phyloP scores from a whole-genome alignment of 2,329 filamentous ascomycete species.

The Xylariomycetidae sp. region DNA sequence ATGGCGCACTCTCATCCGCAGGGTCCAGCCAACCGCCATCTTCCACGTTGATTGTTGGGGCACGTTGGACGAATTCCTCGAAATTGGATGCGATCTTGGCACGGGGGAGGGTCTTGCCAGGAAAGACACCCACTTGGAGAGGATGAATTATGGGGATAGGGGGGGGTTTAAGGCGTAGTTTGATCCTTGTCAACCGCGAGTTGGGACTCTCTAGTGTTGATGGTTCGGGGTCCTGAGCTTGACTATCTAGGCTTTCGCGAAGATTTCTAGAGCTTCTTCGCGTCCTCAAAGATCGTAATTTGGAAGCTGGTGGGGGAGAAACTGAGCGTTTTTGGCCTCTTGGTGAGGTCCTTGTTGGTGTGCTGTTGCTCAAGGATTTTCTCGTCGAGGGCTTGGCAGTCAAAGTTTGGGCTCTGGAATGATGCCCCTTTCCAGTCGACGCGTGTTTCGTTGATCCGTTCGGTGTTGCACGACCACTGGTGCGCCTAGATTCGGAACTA shows the following conservation, averaged over 20 bases:
- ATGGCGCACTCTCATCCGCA: slow-evolving; percentile 50
- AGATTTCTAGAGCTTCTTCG: slow-evolving; percentile 38
- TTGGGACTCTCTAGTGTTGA: slow-evolving; percentile 17
- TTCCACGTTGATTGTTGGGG: slow-evolving; percentile 48
- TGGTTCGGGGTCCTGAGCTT: slow-evolving; percentile 13
- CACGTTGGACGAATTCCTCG: slow-evolving; percentile 52
- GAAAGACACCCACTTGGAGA: slow-evolving; percentile 47
- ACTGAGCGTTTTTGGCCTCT: slow-evolving; percentile 34
- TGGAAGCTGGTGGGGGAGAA: slow-evolving; percentile 33
- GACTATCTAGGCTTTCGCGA: slow-evolving; percentile 22
- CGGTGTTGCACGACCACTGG: slow-evolving; percentile 26
- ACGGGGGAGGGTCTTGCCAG: slow-evolving; percentile 29
- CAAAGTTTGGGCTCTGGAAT: slow-evolving; percentile 19
- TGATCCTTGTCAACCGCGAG: slow-evolving; percentile 35
- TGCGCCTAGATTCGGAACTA: too few species aligned
- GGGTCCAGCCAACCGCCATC: slow-evolving; percentile 51
- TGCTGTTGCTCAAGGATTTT: slow-evolving; percentile 13
- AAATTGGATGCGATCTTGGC: slow-evolving; percentile 51
- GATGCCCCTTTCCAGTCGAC: slow-evolving; percentile 24
- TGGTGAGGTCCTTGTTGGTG: slow-evolving; percentile 16
- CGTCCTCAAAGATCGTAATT: slow-evolving; percentile 37
- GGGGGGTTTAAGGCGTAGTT: slow-evolving; percentile 42
- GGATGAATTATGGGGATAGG: slow-evolving; percentile 56
- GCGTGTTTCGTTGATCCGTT: slow-evolving; percentile 24
- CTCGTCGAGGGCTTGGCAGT: slow-evolving; percentile 18